Percentiles rank a stretch among this genome's conserved stretches.
These are phyloP conservation scores for Colletotrichum incanum DNA, from an alignment of 2,329 filamentous ascomycete species.

Conservation along the genomic window DNA sequence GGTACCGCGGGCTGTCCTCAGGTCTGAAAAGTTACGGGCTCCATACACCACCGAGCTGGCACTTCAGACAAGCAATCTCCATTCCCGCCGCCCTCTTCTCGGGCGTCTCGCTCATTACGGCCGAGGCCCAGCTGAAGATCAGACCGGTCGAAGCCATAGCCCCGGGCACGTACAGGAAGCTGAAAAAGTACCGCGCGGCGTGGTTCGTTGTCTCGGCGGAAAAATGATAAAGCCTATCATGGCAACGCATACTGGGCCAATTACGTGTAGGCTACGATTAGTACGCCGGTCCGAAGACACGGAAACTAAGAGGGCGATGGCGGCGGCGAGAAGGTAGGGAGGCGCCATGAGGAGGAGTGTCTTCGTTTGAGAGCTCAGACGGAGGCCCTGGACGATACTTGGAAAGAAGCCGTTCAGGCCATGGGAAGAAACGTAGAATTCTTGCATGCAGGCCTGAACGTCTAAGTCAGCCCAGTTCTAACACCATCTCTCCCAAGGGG, in stretches of 20 bases:
- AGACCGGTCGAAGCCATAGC: neutral
- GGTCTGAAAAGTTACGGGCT: neutral
- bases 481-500: neutral
- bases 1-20: neutral
- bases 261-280: neutral
- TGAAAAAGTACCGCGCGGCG: neutral
- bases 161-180: neutral
- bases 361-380: neutral
- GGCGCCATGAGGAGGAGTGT: neutral
- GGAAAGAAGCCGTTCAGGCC: neutral
- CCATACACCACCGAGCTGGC: neutral
- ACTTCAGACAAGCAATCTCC: neutral
- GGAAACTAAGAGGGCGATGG: neutral
- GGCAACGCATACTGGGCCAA: neutral
- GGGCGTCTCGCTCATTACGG: neutral
- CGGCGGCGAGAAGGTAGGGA: neutral
- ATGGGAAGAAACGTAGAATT: neutral
- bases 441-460: neutral
- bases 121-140: neutral
- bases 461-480: neutral
- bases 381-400: neutral
- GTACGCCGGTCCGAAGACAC: neutral
- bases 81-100: neutral
- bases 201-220: neutral
- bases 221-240: neutral